Percentiles rank a stretch among this genome's conserved stretches.
Conservation (phyloP, 495 filamentous ascomycete species). For the Neurospora sp. region DNA sequence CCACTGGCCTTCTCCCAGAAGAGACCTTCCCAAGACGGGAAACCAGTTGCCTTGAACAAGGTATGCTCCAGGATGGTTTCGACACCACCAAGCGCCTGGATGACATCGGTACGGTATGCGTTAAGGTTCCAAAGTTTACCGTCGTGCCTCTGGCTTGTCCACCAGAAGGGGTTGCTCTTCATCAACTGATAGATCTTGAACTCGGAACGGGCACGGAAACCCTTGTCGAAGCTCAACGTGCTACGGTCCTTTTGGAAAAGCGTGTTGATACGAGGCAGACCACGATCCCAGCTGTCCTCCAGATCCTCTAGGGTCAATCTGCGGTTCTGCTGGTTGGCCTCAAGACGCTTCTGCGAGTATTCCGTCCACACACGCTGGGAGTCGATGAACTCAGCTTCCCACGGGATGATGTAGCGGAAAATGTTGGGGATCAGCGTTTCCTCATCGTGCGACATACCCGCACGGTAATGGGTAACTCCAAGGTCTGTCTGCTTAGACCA, state of each 20-base stretch:
- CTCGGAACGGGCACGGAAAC: conserved; percentile 89
- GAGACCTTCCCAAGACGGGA: conserved; percentile 96
- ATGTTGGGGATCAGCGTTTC: conserved; percentile 98
- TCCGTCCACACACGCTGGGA: conserved; percentile 99
- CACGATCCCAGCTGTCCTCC: conserved; percentile 98
- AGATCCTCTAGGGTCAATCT: conserved; percentile 92
- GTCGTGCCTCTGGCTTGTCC: conserved; percentile 96
- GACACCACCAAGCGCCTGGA: conserved; percentile 97
- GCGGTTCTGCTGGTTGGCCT: conserved; percentile 96
- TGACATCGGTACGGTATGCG: conserved; percentile 96
- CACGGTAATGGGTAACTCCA: conserved; percentile 93
- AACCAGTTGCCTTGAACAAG: conserved; percentile 96
- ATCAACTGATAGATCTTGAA: conserved; percentile 98
- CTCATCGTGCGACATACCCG: conserved; percentile 97
- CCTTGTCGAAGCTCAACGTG: conserved; percentile 97
- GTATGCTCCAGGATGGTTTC: conserved; percentile 99
- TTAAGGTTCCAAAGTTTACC: conserved; percentile 99
- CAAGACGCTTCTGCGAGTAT: conserved; percentile 94
- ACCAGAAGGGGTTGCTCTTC: conserved; percentile 99
- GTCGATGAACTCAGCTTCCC: conserved; percentile 99
- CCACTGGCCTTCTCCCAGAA: conserved; percentile 86
- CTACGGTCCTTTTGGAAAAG: conserved; percentile 98
- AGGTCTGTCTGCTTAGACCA: conserved; percentile 98
- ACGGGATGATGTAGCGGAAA: conserved; percentile 98
- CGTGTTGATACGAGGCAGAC: conserved; percentile 96